These are phyloP conservation scores for Kwoniella heveanensis DNA, from an alignment of 768 basidiomycete genomes.

Conservation along the genomic window DNA sequence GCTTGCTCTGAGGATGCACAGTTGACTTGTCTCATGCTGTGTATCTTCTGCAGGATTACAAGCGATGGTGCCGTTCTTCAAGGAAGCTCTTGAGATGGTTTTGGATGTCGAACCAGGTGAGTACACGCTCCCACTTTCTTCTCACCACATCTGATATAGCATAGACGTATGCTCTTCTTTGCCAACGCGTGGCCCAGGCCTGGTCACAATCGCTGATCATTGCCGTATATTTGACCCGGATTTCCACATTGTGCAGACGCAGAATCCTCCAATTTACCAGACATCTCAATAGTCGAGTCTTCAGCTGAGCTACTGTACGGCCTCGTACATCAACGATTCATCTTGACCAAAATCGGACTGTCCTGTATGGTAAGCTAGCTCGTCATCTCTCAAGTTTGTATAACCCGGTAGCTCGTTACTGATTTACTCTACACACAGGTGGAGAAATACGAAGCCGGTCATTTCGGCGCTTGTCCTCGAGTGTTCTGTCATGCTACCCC, in stretches of 20 bases:
- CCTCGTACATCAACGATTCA: slow-evolving; percentile 95
- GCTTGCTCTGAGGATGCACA: too few relatives aligned
- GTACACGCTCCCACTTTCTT: slow-evolving; percentile 47
- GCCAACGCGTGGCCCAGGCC: too few relatives aligned
- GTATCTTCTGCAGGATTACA: slow-evolving; percentile 39
- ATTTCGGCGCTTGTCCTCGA: slow-evolving; percentile 92
- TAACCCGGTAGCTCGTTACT: too few relatives aligned
- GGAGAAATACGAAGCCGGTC: slow-evolving; percentile 89
- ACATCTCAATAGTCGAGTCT: slow-evolving; percentile 96
- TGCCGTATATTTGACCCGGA: too few relatives aligned
- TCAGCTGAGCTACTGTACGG: slow-evolving; percentile 97
- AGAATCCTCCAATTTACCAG: slow-evolving; percentile 92
- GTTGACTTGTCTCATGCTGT: neutral
- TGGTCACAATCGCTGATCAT: too few relatives aligned
- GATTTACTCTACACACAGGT: too few relatives aligned
- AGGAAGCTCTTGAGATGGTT: slow-evolving; percentile 99
- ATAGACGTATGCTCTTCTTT: too few relatives aligned
- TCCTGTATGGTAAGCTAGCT: slow-evolving; percentile 77
- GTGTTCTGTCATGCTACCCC: slow-evolving; percentile 87
- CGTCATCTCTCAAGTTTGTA: too few relatives aligned
- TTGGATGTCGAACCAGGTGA: slow-evolving; percentile 97
- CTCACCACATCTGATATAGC: too few relatives aligned
- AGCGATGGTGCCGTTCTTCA: slow-evolving; percentile 90
- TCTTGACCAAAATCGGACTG: slow-evolving; percentile 88
- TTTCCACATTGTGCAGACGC: slow-evolving; percentile 59